These are phyloP conservation scores for Sphaerostilbella broomeana DNA, from an alignment of 2,329 filamentous ascomycete genomes.

Conservation along the genomic window DNA sequence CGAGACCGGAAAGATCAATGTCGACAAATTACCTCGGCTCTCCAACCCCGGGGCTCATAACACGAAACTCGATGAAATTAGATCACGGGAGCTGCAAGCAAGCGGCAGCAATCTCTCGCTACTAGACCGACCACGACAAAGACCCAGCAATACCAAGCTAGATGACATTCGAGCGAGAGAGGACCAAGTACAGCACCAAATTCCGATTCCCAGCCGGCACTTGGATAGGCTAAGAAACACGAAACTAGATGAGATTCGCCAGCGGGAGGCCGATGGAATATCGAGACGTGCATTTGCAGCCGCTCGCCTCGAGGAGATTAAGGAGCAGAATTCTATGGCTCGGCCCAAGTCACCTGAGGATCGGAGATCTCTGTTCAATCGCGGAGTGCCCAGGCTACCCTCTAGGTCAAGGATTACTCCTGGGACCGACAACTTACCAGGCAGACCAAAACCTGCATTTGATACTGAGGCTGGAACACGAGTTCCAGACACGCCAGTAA, in stretches of 20 bases:
- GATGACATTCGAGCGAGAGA: conserved; percentile 33
- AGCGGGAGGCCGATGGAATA: conserved; percentile 36
- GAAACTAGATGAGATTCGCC: conserved; percentile 44
- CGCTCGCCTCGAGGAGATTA: conserved; percentile 46
- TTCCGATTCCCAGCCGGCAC: conserved; percentile 26
- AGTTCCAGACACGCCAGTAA: conserved; percentile 35
- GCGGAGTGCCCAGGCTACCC: background rate
- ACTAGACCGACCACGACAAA: conserved; percentile 14
- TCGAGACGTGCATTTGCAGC: conserved; percentile 43
- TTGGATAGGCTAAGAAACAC: conserved; percentile 31
- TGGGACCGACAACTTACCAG: conserved; percentile 17
- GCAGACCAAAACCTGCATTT: conserved; percentile 21
- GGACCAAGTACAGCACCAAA: conserved; percentile 24
- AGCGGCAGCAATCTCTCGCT: conserved; percentile 21
- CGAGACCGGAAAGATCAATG: conserved; percentile 24
- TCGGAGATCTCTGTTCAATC: conserved; percentile 22
- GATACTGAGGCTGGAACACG: conserved; percentile 25
- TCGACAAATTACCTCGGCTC: conserved; percentile 23
- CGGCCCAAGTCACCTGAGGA: conserved; percentile 39
- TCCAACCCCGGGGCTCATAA: conserved; percentile 30
- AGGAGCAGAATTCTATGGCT: conserved; percentile 41
- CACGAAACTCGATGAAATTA: conserved; percentile 40
- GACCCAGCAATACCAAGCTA: conserved; percentile 25
- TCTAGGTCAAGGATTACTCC: conserved; percentile 1
- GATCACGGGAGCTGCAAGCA: conserved; percentile 34